A percentile compares a stretch with the other conserved stretches of the same genome.
Conservation (phyloP, 1,284 basidiomycete species). For the Ceratobasidium sp. region DNA sequence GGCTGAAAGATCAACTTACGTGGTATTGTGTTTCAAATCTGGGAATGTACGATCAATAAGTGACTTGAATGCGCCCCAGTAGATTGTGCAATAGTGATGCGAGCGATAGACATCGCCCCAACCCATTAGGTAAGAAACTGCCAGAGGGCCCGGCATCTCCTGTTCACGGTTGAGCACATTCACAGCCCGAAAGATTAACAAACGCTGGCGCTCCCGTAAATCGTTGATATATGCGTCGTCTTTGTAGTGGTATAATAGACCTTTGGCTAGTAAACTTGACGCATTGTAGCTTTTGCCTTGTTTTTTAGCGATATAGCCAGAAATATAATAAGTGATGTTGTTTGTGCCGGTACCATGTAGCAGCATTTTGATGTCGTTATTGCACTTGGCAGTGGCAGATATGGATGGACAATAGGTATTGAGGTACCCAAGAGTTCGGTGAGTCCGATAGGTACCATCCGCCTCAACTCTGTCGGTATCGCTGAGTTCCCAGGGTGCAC, state of each 20-base stretch:
- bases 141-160: conserved; percentile 42
- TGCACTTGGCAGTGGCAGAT: conserved; percentile 52
- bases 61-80: background rate
- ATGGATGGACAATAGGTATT: conserved; percentile 56
- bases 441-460: background rate
- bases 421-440: conserved; percentile 51
- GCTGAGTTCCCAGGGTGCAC: conserved; percentile 56
- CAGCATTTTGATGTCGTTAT: conserved; percentile 57
- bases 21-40: too few species aligned
- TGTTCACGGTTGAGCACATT: conserved; percentile 43
- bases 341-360: conserved; percentile 27
- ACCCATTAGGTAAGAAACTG: conserved; percentile 29
- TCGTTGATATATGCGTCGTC: too few species aligned
- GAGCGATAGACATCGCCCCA: conserved; percentile 7
- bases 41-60: background rate
- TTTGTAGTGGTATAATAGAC: background rate
- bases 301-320: conserved; percentile 53
- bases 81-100: background rate
- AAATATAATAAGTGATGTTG: conserved; percentile 38
- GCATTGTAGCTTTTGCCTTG: conserved; percentile 52
- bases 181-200: conserved; percentile 37
- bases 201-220: background rate
- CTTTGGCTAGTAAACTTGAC: conserved; percentile 34
- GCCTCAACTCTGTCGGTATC: conserved; percentile 50
- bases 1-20: too few species aligned